Evolutionary conservation across 108 stramenopile species (phyloP), one percentile per base, ranked within the genome.

Genomic region (Aurantiochytrium sp.): DNA sequence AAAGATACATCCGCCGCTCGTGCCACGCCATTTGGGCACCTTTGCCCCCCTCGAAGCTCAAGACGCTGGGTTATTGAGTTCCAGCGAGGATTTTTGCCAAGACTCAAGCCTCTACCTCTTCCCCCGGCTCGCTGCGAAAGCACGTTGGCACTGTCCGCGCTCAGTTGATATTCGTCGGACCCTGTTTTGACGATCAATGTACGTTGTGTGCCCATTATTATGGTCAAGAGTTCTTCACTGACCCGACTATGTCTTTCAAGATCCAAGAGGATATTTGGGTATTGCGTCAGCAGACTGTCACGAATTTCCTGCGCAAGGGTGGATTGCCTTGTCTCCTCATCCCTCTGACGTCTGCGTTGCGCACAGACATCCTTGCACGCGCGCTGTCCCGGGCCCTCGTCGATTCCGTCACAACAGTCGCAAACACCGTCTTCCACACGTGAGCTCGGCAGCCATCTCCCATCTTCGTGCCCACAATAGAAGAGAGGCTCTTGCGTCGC

Each of bases 331-430:
- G 25, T 42, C 42, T 69, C 35, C 64, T 69, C 64, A 69, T 42
- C 35, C 35, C 35, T 35, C 35, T 35, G 35, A 35, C 35, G 35
- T 35, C 42, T 2, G 25, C 64, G 25, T 18, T 8, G 14, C 0
- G 25, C 64, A 35, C 76, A 83, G 10, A 18, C 49, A 23, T 83
- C 45, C 49, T 1, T 83, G 51, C 76, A 83, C 0, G 44, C n/a
- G 6, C 76, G 76, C n/a, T 83, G 76, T 10, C n/a, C n/a, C 25
- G 49, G 76, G 51, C 76, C 76, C 23, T 83, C 76, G 76, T 83
- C 76, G 1, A 47, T 23, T 16, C 76, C 76, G 51, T 83, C 76
- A 23, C 76, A 83, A 28, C 76, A 83, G 51, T 83, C 76, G 51
- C 76, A 83, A 25, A 83, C 23, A 0, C 76, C 76, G 23, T 83